Percentiles rank a stretch among this genome's conserved stretches.
Evolutionary conservation across 257 asterid species (phyloP).

Genomic region (Mitragyna speciosa): DNA sequence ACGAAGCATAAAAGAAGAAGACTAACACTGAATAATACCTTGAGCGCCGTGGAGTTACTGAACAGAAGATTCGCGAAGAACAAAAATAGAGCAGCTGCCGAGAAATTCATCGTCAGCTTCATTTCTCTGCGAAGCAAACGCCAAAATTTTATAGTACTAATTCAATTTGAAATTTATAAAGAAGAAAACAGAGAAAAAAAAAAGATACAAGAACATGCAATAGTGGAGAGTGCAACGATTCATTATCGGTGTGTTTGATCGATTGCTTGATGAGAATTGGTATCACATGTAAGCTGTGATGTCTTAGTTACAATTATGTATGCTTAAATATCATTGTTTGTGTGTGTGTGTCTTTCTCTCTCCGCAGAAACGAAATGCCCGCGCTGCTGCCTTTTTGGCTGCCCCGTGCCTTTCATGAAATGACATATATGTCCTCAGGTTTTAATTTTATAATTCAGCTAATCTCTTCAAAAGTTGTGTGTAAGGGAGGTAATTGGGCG

Average conservation of each 20-base stretch:
- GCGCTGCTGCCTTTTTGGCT: neutral
- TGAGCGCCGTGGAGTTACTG: conserved; percentile 43
- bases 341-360: neutral
- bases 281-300: neutral
- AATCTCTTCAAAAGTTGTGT: neutral
- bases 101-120: conserved; percentile 34
- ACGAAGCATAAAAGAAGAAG: neutral
- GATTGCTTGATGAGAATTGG: neutral
- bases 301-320: neutral
- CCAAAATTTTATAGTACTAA: neutral
- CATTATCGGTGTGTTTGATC: neutral
- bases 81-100: conserved; percentile 38
- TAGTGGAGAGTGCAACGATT: neutral
- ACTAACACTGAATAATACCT: conserved; percentile 39
- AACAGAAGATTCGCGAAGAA: conserved; percentile 41
- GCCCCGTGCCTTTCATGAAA: neutral
- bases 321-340: neutral
- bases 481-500: too few relatives aligned
- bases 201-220: neutral
- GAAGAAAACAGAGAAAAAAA: neutral
- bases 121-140: conserved; percentile 12
- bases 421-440: neutral
- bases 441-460: neutral
- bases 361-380: too few relatives aligned
- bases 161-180: neutral